A percentile compares a stretch with the other conserved stretches of the same genome.
These are phyloP conservation scores for Chaetomiaceae sp. DNA, from an alignment of 2,329 filamentous ascomycete genomes.

Conservation along the genomic window DNA sequence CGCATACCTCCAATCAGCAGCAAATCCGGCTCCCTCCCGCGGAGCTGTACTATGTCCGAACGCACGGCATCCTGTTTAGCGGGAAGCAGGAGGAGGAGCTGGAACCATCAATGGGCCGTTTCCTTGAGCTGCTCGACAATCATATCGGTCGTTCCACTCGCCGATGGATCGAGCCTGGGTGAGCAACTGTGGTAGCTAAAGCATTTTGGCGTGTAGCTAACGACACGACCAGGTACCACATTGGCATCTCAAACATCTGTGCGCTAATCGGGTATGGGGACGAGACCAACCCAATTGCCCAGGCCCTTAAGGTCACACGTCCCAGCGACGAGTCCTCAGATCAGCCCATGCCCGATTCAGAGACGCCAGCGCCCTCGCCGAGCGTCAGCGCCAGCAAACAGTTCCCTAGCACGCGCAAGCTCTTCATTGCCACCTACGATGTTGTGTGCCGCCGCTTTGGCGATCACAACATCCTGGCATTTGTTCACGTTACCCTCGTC, in stretches of 20 bases:
- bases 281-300: constrained; percentile 42
- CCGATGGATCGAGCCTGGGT: constrained; percentile 46
- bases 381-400: constrained; percentile 19
- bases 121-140: constrained; percentile 47
- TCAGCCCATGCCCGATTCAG: constrained; percentile 16
- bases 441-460: constrained; percentile 46
- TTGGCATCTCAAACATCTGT: constrained; percentile 51
- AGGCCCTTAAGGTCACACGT: constrained; percentile 32
- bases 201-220: no score
- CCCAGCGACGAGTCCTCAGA: constrained; percentile 15
- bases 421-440: constrained; percentile 40
- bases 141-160: constrained; percentile 48
- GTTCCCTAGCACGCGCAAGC: constrained; percentile 24
- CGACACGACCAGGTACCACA: constrained; percentile 39
- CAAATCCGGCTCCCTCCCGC: constrained; percentile 36
- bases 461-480: constrained; percentile 55
- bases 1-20: constrained; percentile 24
- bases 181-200: neutral
- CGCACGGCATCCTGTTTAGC: constrained; percentile 60
- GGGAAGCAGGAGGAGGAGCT: constrained; percentile 43
- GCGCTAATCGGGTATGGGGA: constrained; percentile 48
- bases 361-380: neutral
- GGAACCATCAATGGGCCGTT: constrained; percentile 39
- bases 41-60: constrained; percentile 56
- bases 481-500: constrained; percentile 55